A percentile compares a stretch with the other conserved stretches of the same genome.
Conservation (phyloP, 176 grass and related monocot genomes). For the Zoysia japonica region DNA sequence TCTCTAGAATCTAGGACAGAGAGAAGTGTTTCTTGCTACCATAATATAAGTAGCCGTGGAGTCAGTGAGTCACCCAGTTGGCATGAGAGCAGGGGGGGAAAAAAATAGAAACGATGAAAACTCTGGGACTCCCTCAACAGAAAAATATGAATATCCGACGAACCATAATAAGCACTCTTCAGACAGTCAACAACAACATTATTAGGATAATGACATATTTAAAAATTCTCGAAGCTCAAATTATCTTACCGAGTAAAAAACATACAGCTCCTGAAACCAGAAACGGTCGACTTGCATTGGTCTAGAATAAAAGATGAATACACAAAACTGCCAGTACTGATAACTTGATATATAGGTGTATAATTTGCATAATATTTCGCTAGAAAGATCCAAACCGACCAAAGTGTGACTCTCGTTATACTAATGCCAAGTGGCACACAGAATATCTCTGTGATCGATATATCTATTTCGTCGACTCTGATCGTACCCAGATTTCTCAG, state of each 20-base stretch:
- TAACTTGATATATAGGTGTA: background rate
- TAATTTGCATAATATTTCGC: background rate
- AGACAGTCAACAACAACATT: too few species aligned
- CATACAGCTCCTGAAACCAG: background rate
- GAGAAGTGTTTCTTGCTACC: too few species aligned
- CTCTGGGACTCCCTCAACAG: too few species aligned
- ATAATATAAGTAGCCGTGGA: too few species aligned
- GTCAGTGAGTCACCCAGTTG: too few species aligned
- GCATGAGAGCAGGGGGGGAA: too few species aligned
- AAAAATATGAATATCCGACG: too few species aligned
- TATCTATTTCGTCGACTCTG: background rate
- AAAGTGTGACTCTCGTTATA: background rate
- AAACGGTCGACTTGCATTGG: background rate
- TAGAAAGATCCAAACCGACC: slow-evolving; percentile 45
- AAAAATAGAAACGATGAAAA: too few species aligned
- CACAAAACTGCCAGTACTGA: background rate
- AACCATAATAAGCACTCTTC: too few species aligned
- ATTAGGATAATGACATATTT: too few species aligned
- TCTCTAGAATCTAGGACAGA: too few species aligned
- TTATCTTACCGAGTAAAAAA: background rate
- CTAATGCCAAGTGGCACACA: slow-evolving; percentile 9
- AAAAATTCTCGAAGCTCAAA: too few species aligned
- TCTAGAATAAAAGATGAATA: background rate
- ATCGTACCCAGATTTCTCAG: background rate
- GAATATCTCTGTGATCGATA: slow-evolving; percentile 9